These are phyloP conservation scores for Apophysomyces elegans DNA, from an alignment of 371 early-diverging fungal species.

Conservation along the genomic window DNA sequence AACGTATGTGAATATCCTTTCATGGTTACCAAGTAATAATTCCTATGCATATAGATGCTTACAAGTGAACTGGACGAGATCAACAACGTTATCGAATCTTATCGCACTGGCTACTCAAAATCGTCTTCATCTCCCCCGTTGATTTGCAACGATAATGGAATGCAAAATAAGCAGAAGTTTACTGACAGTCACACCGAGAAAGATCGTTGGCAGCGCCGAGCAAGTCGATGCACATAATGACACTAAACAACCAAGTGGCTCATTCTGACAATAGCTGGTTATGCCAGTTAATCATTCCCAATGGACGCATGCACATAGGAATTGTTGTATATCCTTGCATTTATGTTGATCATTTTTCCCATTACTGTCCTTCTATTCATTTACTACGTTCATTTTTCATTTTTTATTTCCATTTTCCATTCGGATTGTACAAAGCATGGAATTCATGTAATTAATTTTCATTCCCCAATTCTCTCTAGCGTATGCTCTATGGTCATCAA, in stretches of 20 bases:
- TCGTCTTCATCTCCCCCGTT: neutral
- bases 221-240: conserved; percentile 27
- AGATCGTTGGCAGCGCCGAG: conserved; percentile 28
- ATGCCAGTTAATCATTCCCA: neutral
- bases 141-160: conserved; percentile 11
- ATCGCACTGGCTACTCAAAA: conserved; percentile 10
- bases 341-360: neutral
- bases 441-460: neutral
- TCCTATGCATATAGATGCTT: conserved; percentile 17
- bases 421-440: neutral
- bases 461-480: neutral
- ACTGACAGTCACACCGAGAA: conserved; percentile 22
- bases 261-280: conserved; percentile 6
- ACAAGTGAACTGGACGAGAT: conserved; percentile 32
- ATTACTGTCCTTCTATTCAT: neutral
- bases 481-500: neutral
- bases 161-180: conserved; percentile 19
- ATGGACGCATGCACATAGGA: neutral
- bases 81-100: conserved; percentile 14
- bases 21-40: neutral
- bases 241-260: conserved; percentile 19
- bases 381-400: neutral
- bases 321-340: neutral
- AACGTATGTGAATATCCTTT: neutral
- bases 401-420: no score